Evolutionary conservation across 352 stramenopile genomes (phyloP).

Genomic region (Phytophthora idaei): DNA sequence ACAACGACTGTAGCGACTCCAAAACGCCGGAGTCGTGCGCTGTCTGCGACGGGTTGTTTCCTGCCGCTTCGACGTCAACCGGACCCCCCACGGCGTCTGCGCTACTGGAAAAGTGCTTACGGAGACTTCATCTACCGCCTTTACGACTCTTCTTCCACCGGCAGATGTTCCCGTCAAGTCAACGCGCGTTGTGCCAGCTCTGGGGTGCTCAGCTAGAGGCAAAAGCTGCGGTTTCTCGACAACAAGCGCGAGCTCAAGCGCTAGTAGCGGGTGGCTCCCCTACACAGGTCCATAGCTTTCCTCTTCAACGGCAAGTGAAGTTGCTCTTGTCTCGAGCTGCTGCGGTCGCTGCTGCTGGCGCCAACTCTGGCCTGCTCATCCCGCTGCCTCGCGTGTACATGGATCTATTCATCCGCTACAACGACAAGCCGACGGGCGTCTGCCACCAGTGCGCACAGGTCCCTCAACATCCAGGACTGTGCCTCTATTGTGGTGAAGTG

Average conservation of each 20-base stretch:
- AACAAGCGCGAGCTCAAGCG: slow-evolving; percentile 36
- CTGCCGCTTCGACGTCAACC: slow-evolving; percentile 17
- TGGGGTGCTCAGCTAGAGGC: slow-evolving; percentile 78
- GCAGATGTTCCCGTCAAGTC: slow-evolving; percentile 60
- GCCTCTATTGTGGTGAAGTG: slow-evolving; percentile 74
- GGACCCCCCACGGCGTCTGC: slow-evolving; percentile 18
- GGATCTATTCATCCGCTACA: slow-evolving; percentile 85
- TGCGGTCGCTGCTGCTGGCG: slow-evolving; percentile 15
- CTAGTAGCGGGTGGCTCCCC: slow-evolving; percentile 13
- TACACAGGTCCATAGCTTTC: slow-evolving; percentile 23
- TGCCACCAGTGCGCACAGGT: slow-evolving; percentile 66
- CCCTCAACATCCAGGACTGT: slow-evolving; percentile 76
- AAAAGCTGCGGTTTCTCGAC: slow-evolving; percentile 63
- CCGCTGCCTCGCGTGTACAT: slow-evolving; percentile 76
- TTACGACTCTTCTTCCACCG: slow-evolving; percentile 71
- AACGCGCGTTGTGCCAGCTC: slow-evolving; percentile 70
- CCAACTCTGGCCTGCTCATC: slow-evolving; percentile 41
- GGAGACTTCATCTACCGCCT: slow-evolving; percentile 66
- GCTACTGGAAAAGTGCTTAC: slow-evolving; percentile 53
- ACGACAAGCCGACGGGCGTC: slow-evolving; percentile 57
- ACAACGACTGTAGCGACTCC: slow-evolving; percentile 20
- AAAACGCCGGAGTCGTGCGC: slow-evolving; percentile 44
- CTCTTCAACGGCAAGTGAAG: slow-evolving; percentile 38
- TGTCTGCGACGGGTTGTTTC: slow-evolving; percentile 72
- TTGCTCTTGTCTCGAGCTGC: slow-evolving; percentile 30